These are phyloP conservation scores for Recurvomyces mirabilis DNA, from an alignment of 495 filamentous ascomycete genomes.

Conservation along the genomic window DNA sequence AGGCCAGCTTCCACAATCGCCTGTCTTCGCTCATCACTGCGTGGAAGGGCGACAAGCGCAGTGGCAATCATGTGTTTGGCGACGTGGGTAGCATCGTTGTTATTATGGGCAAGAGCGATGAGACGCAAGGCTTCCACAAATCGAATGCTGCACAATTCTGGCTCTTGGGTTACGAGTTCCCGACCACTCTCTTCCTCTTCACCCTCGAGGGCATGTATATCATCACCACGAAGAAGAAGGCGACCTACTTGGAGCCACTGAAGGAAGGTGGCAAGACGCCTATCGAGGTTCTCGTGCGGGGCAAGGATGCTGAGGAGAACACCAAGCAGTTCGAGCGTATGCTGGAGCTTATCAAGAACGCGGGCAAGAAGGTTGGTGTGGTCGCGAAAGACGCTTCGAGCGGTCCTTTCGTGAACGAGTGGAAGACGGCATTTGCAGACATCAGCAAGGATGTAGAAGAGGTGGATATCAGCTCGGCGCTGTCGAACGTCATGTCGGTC, in stretches of 20 bases:
- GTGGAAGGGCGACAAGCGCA: conserved; percentile 93
- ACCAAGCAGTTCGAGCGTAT: conserved; percentile 75
- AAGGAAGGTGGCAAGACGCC: conserved; percentile 77
- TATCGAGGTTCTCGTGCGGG: conserved; percentile 76
- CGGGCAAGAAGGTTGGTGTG: conserved; percentile 83
- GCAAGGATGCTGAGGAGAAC: conserved; percentile 83
- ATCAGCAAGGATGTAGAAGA: conserved; percentile 77
- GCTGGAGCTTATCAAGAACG: conserved; percentile 68
- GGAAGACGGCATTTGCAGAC: conserved; percentile 69
- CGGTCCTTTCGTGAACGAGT: conserved; percentile 90
- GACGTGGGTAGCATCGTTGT: conserved; percentile 78
- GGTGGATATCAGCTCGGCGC: conserved; percentile 69
- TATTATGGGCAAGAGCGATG: conserved; percentile 88
- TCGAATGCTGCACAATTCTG: conserved; percentile 96
- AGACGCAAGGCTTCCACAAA: conserved; percentile 73
- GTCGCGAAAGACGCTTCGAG: conserved; percentile 70
- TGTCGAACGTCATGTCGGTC: conserved; percentile 77
- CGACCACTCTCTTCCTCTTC: conserved; percentile 83
- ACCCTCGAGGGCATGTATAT: conserved; percentile 80
- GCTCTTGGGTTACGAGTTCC: conserved; percentile 97
- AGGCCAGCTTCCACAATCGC: conserved; percentile 80
- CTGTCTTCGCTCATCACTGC: conserved; percentile 70
- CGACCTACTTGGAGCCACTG: conserved; percentile 83
- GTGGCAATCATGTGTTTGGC: conserved; percentile 66
- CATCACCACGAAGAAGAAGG: conserved; percentile 95